These are phyloP conservation scores for Triangularia verruculosa DNA, from an alignment of 2,329 filamentous ascomycete species.

Conservation along the genomic window DNA sequence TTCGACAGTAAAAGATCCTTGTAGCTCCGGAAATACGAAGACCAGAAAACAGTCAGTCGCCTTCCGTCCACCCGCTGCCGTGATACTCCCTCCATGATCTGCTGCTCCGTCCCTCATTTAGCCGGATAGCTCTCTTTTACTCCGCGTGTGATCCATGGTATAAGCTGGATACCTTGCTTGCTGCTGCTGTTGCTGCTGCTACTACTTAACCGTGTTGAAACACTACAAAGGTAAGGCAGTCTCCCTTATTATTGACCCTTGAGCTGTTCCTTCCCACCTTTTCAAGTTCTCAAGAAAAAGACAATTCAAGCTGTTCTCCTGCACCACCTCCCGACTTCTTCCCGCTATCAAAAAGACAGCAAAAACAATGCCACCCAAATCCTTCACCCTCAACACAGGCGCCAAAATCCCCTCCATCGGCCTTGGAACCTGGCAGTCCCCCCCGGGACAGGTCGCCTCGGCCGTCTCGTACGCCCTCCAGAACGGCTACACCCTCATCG, in stretches of 20 bases:
- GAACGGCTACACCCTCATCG: constrained; percentile 59
- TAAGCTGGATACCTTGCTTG: not conserved
- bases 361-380: constrained; percentile 52
- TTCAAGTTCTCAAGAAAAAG: not conserved
- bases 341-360: not conserved
- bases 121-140: not conserved
- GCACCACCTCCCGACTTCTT: not conserved
- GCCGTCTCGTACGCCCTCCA: constrained; percentile 60
- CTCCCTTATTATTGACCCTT: too few species aligned
- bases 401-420: constrained; percentile 61
- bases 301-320: not conserved
- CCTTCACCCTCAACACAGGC: constrained; percentile 64
- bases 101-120: not conserved
- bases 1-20: not conserved
- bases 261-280: not conserved
- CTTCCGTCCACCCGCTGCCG: not conserved
- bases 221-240: too few species aligned
- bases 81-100: not conserved
- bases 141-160: not conserved
- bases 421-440: constrained; percentile 64
- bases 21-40: not conserved
- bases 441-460: constrained; percentile 54
- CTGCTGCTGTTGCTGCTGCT: not conserved
- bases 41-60: not conserved
- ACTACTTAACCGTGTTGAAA: not conserved